Base-by-base conservation (phyloP, 2,329 filamentous ascomycete species). In the Alternaria arbusti region DNA sequence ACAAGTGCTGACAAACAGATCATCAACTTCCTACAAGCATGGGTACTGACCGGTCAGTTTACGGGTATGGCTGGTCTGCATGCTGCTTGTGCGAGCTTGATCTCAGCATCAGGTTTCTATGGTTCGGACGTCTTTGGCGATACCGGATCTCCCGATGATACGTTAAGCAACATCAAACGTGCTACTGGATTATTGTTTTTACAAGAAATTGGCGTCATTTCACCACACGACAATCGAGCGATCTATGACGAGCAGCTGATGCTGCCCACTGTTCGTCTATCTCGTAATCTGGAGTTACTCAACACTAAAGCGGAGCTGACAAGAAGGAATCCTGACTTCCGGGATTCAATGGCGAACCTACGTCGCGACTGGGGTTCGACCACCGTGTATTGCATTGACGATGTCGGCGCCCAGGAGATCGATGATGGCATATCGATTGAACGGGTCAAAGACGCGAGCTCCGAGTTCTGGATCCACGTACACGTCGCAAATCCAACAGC, bases 401-500 rank as follows among this genome's bases (percentile, higher is more conserved):
- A 86, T 26, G 83, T 84, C 20, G 81, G 80, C 36, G 91, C 93
- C 0, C 82, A 86, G 26, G 89, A 95, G 70, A 91, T 96, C 61
- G 92, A 96, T 69, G 92, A 96, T 74, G 92, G 90, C 1, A 80
- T 96, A 9, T 95, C 92, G 1, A 74, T 96, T 8, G 89, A 93
- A 73, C 77, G 79, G 49, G 86, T 89, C 1, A 79, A 83, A 5
- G 81, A 78, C 17, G 78, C 78, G 65, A 84, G 20, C 75, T 84
- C 54, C 23, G 74, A 91, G 68, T 88, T 87, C 72, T 96, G 92
- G 92, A 82, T 95, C 28, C 91, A 94, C 73, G 80, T 93, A 30
- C 92, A 96, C 76, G 86, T 91, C 45, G 92, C 93, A 13, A 93
- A 96, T 72, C 92, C 92, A 9, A 90, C 90, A 3, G 91, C 92